phyloP scores from a whole-genome alignment of 805 yeast genomes.

The Pichia gijzeniarum region DNA sequence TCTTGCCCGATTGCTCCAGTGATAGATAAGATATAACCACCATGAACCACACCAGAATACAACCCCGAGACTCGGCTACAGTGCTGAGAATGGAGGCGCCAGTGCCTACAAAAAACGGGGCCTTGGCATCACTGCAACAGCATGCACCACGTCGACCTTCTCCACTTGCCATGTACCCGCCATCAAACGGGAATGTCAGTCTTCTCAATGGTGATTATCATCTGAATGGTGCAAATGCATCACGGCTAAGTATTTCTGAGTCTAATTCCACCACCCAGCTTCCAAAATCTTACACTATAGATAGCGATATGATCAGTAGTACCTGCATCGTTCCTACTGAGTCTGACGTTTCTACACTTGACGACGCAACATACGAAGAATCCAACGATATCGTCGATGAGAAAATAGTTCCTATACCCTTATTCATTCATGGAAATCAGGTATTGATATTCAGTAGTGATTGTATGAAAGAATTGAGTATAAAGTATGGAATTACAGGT shows the following conservation, averaged over 20 bases:
- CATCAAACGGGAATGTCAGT: neutral
- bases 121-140: slow-evolving; percentile 3
- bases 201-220: too few relatives aligned
- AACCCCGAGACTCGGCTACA: neutral
- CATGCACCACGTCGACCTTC: slow-evolving; percentile 10
- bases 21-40: neutral
- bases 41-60: neutral
- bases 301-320: too few relatives aligned
- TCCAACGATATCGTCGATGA: neutral
- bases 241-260: too few relatives aligned
- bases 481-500: slow-evolving; percentile 60
- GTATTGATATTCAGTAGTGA: slow-evolving; percentile 50
- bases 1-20: neutral
- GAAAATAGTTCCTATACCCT: slow-evolving; percentile 4
- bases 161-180: slow-evolving; percentile 9
- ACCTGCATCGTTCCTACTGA: too few relatives aligned
- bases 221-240: too few relatives aligned
- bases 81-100: slow-evolving; percentile 3
- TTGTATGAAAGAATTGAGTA: slow-evolving; percentile 48
- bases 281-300: too few relatives aligned
- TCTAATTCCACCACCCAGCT: too few relatives aligned
- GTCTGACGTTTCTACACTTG: neutral
- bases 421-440: slow-evolving; percentile 10
- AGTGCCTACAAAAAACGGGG: neutral
- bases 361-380: neutral